phyloP scores from a whole-genome alignment of 768 basidiomycete genomes.

The Mycena maculata region DNA sequence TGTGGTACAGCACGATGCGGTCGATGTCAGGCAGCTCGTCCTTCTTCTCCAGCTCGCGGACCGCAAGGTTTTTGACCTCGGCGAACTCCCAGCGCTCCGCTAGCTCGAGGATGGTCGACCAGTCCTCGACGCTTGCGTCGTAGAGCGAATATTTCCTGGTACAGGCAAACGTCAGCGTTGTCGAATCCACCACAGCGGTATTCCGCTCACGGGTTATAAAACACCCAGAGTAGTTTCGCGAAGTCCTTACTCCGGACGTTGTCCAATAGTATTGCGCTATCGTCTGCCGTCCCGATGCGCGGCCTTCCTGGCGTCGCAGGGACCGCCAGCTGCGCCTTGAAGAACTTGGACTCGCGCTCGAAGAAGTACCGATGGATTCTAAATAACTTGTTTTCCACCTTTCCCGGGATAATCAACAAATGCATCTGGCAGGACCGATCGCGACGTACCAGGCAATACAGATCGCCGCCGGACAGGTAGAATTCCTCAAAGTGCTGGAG shows the following conservation, averaged over 20 bases:
- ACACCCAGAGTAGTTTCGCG: conserved; percentile 64
- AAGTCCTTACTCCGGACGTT: conserved; percentile 54
- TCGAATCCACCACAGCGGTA: conserved; percentile 10
- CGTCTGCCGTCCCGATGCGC: conserved; percentile 51
- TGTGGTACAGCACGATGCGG: conserved; percentile 67
- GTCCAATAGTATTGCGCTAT: conserved; percentile 57
- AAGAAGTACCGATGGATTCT: conserved; percentile 67
- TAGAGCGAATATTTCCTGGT: conserved; percentile 69
- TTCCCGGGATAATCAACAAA: conserved; percentile 9
- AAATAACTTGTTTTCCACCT: conserved; percentile 65
- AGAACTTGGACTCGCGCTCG: conserved; percentile 60
- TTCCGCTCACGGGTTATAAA: conserved; percentile 62
- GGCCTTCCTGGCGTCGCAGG: conserved; percentile 46
- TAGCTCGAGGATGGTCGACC: conserved; percentile 69
- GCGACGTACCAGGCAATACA: conserved; percentile 52
- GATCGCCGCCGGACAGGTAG: conserved; percentile 57
- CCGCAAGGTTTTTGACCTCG: conserved; percentile 67
- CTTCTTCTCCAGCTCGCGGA: conserved; percentile 68
- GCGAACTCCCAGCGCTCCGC: conserved; percentile 67
- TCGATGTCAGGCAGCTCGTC: conserved; percentile 59
- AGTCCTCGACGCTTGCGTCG: conserved; percentile 59
- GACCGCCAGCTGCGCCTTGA: conserved; percentile 50
- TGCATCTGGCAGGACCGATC: background rate
- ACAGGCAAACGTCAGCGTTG: background rate
- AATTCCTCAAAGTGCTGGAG: conserved; percentile 48